phyloP scores from a whole-genome alignment of 2,329 filamentous ascomycete genomes.

The Macrophomina phaseolina region DNA sequence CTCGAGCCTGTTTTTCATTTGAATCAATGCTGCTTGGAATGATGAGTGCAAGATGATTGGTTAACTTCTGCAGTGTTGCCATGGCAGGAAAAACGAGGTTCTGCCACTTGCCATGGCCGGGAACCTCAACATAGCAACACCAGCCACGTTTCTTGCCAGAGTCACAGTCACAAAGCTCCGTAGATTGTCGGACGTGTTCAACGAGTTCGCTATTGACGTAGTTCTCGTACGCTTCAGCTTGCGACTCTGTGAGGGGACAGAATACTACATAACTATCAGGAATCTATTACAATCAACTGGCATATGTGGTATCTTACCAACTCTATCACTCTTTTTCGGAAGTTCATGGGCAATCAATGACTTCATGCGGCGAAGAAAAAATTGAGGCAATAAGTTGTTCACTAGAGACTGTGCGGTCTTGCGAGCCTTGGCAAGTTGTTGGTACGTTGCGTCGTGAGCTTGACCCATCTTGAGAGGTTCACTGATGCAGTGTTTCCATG shows the following conservation, averaged over 20 bases:
- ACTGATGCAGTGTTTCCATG: slow-evolving; percentile 81
- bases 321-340: slow-evolving; percentile 90
- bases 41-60: slow-evolving; percentile 89
- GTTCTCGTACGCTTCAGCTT: slow-evolving; percentile 81
- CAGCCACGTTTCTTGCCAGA: slow-evolving; percentile 76
- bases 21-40: slow-evolving; percentile 71
- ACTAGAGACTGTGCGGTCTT: slow-evolving; percentile 84
- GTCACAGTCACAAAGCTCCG: slow-evolving; percentile 71
- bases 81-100: slow-evolving; percentile 85
- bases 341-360: slow-evolving; percentile 88
- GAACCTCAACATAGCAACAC: slow-evolving; percentile 72
- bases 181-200: slow-evolving; percentile 69
- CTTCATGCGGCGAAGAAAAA: slow-evolving; percentile 94
- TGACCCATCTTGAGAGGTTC: slow-evolving; percentile 85
- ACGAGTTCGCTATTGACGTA: slow-evolving; percentile 77
- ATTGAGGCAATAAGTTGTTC: slow-evolving; percentile 82
- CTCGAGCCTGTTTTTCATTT: slow-evolving; percentile 76
- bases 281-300: not conserved
- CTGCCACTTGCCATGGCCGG: slow-evolving; percentile 70
- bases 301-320: slow-evolving; percentile 54
- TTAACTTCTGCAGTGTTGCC: slow-evolving; percentile 80
- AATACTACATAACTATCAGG: slow-evolving; percentile 61
- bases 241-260: slow-evolving; percentile 83
- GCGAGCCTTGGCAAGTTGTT: slow-evolving; percentile 80
- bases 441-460: slow-evolving; percentile 85